Evolutionary conservation across 306 rosid genomes (phyloP).

Genomic region (Begonia fuchsioides): DNA sequence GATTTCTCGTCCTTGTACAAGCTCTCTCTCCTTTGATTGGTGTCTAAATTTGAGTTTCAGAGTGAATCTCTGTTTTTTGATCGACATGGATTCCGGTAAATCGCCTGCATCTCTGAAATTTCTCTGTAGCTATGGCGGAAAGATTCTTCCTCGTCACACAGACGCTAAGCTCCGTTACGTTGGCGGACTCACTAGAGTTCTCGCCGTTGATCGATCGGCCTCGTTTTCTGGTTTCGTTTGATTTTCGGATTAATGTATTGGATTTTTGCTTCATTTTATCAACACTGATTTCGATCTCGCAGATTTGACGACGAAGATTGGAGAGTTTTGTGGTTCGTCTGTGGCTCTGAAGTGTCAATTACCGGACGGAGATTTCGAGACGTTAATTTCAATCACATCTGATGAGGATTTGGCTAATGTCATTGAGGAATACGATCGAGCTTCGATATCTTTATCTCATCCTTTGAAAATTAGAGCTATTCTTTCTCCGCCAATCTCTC

Average conservation of each 20-base stretch:
- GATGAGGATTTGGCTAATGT: conserved; percentile 79
- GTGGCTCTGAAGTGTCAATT: conserved; percentile 69
- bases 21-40: too few species aligned
- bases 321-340: conserved; percentile 49
- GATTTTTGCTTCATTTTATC: neutral
- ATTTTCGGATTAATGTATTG: neutral
- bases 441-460: conserved; percentile 15
- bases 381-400: conserved; percentile 65
- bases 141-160: conserved; percentile 81
- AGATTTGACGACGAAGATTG: conserved; percentile 59
- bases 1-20: too few species aligned
- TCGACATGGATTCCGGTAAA: neutral
- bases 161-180: conserved; percentile 83
- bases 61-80: too few species aligned
- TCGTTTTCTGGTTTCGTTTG: conserved; percentile 55
- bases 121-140: conserved; percentile 87
- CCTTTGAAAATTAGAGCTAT: conserved; percentile 61
- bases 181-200: conserved; percentile 84
- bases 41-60: too few species aligned
- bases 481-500: conserved; percentile 36
- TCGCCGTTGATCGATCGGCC: conserved; percentile 51
- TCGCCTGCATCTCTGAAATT: conserved; percentile 26
- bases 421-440: conserved; percentile 68
- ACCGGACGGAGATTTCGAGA: conserved; percentile 80
- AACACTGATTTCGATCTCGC: conserved; percentile 1